Conservation (phyloP, 164 flowering plant species). For the Magnolia officinalis region DNA sequence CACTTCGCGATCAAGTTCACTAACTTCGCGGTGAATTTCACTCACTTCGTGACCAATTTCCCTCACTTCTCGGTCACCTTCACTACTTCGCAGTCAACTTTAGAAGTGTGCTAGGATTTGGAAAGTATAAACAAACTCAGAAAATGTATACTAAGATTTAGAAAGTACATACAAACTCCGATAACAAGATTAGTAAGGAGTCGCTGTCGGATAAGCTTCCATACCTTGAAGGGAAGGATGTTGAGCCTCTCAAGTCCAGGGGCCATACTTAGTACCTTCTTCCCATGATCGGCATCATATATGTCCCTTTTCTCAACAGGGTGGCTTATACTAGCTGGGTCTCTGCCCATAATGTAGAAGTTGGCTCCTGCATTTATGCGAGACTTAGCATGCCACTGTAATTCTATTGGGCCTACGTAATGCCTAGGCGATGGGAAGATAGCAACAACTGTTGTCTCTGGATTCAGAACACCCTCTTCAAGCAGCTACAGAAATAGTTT, state of each 20-base stretch:
- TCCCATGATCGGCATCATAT: constrained; percentile 96
- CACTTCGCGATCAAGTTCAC: no score
- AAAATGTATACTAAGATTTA: no score
- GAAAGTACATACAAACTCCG: no score
- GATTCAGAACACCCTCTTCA: constrained; percentile 95
- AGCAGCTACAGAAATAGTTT: constrained; percentile 57
- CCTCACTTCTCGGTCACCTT: no score
- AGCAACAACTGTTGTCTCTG: constrained; percentile 85
- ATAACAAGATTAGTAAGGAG: not conserved
- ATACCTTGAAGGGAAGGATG: constrained; percentile 90
- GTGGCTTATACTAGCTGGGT: constrained; percentile 96
- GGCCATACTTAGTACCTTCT: constrained; percentile 93
- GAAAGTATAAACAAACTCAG: no score
- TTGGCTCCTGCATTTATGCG: constrained; percentile 96
- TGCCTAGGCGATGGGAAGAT: constrained; percentile 99
- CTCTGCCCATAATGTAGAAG: constrained; percentile 94
- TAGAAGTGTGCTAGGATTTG: no score
- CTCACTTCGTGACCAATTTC: no score
- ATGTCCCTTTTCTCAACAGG: constrained; percentile 87
- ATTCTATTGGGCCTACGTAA: constrained; percentile 99
- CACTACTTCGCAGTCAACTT: no score
- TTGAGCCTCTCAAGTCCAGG: constrained; percentile 89
- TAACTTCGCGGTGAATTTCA: no score
- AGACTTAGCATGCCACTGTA: constrained; percentile 99
- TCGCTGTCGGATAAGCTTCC: not conserved